Evolutionary conservation across 108 stramenopile genomes (phyloP).

Genomic region (Fragilaria radians): DNA sequence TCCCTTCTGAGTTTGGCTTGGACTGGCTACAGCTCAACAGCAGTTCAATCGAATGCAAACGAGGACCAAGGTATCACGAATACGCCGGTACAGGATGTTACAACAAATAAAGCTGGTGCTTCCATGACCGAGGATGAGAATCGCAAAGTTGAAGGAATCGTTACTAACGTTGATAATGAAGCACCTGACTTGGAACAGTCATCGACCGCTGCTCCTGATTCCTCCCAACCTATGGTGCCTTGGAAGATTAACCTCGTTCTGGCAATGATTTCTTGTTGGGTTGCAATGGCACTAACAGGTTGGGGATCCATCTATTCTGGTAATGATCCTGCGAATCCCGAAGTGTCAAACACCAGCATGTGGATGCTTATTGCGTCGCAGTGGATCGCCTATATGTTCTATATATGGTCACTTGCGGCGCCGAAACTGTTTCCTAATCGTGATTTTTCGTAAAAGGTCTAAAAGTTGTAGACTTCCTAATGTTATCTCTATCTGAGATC

Average conservation of each 20-base stretch:
- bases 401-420: constrained; percentile 89
- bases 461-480: neutral
- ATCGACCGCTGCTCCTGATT: neutral
- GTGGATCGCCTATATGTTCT: constrained; percentile 77
- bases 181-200: constrained; percentile 3
- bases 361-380: constrained; percentile 89
- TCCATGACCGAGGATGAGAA: constrained; percentile 12
- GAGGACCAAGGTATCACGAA: neutral
- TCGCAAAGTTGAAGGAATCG: constrained; percentile 25
- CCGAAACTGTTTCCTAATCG: constrained; percentile 85
- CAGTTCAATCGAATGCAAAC: constrained; percentile 12
- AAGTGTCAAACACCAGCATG: constrained; percentile 76
- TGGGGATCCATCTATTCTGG: constrained; percentile 81
- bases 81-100: neutral
- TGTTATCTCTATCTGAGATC: too few species aligned
- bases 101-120: neutral
- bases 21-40: constrained; percentile 70
- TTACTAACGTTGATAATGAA: constrained; percentile 28
- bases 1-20: constrained; percentile 72
- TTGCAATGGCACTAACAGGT: constrained; percentile 85
- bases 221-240: constrained; percentile 1
- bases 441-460: constrained; percentile 52
- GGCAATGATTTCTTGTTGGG: constrained; percentile 73
- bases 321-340: constrained; percentile 68
- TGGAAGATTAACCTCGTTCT: constrained; percentile 90